Percentiles rank a stretch among this genome's conserved stretches.
phyloP scores from a whole-genome alignment of 1,284 basidiomycete genomes.

The Peniophora sp. region DNA sequence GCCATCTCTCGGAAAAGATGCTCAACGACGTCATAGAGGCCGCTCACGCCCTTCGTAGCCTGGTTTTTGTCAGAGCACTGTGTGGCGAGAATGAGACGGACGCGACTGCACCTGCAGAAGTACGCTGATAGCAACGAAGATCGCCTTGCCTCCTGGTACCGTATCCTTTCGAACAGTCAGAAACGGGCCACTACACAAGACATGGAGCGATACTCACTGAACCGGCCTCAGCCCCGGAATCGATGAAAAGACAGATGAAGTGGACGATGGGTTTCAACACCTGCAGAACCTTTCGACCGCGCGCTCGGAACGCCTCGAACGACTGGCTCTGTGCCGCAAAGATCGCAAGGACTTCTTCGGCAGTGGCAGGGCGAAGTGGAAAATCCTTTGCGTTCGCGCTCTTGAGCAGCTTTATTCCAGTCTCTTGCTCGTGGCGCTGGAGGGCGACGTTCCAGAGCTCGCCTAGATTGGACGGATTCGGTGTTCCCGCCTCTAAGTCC shows the following conservation, averaged over 20 bases:
- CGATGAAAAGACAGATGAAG: not conserved
- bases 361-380: too few species aligned
- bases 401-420: too few species aligned
- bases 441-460: too few species aligned
- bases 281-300: too few species aligned
- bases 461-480: too few species aligned
- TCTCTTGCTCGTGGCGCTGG: too few species aligned
- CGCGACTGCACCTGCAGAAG: not conserved
- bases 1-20: not conserved
- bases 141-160: not conserved
- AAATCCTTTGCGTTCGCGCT: too few species aligned
- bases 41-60: not conserved
- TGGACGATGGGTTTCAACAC: not conserved
- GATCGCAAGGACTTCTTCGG: too few species aligned
- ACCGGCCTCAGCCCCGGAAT: not conserved
- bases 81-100: not conserved
- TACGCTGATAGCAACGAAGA: not conserved
- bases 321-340: too few species aligned
- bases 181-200: not conserved
- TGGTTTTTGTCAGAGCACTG: not conserved
- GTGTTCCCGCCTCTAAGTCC: too few species aligned
- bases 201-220: not conserved
- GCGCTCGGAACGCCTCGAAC: too few species aligned
- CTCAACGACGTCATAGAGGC: not conserved
- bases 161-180: not conserved